Base-by-base conservation (phyloP, 306 rosid species). In the Malus domestica region DNA sequence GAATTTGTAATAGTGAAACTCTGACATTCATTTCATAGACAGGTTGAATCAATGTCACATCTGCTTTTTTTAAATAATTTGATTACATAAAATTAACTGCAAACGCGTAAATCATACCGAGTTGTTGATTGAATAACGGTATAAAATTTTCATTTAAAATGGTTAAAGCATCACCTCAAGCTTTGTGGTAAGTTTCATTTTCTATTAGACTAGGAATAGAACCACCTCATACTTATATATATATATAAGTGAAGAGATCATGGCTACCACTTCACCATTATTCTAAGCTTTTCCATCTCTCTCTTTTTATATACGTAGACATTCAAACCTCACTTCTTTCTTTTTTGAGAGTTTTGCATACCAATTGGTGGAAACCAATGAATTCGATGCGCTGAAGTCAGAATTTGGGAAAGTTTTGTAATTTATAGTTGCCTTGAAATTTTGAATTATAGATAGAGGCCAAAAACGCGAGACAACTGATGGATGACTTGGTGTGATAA, bases 31-130 rank as follows among this genome's bases (percentile, higher is more conserved):
- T 11, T 25, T 60, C 30, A 12, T 60, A 22, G 7, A 57, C 1
- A n/a, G 0, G 1, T 19, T 57, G 25, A 57, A 57, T 19, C 12
- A 57, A 22, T 1, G 61, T 20, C 25, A n/a, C 0, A 20, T 57
- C 12, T 57, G 6, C 3, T 46, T 0, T 57, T 57, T 57, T 57
- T 57, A 1, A 57, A 57, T 57, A 57, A 2, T 57, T 57, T n/a
- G 4, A 20, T 55, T 55, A 18, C 7, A 18, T 20, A 8, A 8
- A 19, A 0, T n/a, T 57, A 8, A 57, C 0, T 2, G 3, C 61
- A 19, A 18, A 19, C 0, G 2, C 5, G 14, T 57, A 3, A 19
- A 1, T 57, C 4, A 57, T 0, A 0, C 0, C 1, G 13, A 57
- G 0, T 3, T 3, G 1, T 57, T 57, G 11, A 57, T 18, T 57